Evolutionary conservation across 495 filamentous ascomycete genomes (phyloP).

Genomic region (Aeminium ludgeri): DNA sequence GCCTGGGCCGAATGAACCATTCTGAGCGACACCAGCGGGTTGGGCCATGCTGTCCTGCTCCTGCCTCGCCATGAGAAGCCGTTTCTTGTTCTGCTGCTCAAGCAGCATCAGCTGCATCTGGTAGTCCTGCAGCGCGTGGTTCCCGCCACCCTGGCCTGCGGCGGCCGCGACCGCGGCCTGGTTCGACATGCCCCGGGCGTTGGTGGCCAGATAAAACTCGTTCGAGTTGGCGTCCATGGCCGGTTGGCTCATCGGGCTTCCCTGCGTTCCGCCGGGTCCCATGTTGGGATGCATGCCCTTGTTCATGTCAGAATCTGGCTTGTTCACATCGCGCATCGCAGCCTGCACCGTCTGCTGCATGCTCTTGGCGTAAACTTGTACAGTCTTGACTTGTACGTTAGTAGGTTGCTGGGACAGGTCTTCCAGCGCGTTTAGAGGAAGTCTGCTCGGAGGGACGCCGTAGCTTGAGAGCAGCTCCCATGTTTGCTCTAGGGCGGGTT

Average conservation of each 20-base stretch:
- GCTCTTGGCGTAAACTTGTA: constrained; percentile 72
- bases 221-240: constrained; percentile 26
- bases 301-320: constrained; percentile 20
- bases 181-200: constrained; percentile 18
- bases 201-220: constrained; percentile 50
- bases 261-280: constrained; percentile 35
- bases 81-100: constrained; percentile 96
- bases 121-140: constrained; percentile 93
- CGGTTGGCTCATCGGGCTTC: constrained; percentile 59
- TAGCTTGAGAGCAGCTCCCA: constrained; percentile 54
- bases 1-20: constrained; percentile 41
- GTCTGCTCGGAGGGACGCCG: constrained; percentile 55
- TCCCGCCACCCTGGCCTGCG: constrained; percentile 45
- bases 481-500: constrained; percentile 1
- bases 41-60: constrained; percentile 64
- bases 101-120: constrained; percentile 99
- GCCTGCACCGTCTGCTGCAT: constrained; percentile 49
- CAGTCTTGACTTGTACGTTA: constrained; percentile 58
- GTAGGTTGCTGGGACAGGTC: constrained; percentile 43
- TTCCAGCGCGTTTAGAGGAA: constrained; percentile 57
- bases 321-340: constrained; percentile 6
- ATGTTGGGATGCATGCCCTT: constrained; percentile 53
- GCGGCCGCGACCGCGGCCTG: constrained; percentile 3
- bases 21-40: constrained; percentile 40
- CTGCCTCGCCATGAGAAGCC: constrained; percentile 89